Percentiles rank a stretch among this genome's conserved stretches.
Evolutionary conservation across 2,329 filamentous ascomycete genomes (phyloP).

Genomic region (Xylariaceae sp.): DNA sequence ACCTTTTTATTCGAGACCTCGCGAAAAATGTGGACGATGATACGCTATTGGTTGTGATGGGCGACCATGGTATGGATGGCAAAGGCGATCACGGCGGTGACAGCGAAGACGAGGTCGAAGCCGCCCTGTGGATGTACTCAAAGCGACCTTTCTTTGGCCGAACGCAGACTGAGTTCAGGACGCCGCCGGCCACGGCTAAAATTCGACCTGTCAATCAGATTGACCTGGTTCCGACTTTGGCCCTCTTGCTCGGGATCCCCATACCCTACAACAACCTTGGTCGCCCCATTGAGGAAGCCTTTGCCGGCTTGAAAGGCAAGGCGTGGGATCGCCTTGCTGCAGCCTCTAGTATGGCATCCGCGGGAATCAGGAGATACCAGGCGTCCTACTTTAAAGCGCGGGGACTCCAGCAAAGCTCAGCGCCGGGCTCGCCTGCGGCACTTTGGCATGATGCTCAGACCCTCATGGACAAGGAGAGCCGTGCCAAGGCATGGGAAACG

Average conservation of each 20-base stretch:
- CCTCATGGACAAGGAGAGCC: conserved; percentile 27
- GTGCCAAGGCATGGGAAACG: conserved; percentile 30
- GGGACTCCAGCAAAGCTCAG: conserved; percentile 55
- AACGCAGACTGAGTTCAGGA: conserved; percentile 49
- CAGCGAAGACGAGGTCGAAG: conserved; percentile 91
- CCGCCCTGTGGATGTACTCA: conserved; percentile 97
- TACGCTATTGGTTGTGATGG: conserved; percentile 90
- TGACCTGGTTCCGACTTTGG: conserved; percentile 86
- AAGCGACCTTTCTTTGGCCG: conserved; percentile 80
- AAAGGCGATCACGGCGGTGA: conserved; percentile 99
- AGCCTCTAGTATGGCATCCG: conserved; percentile 69
- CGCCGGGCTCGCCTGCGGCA: conserved; percentile 43
- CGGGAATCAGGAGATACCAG: conserved; percentile 86
- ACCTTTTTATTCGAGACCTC: conserved; percentile 66
- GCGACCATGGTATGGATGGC: conserved; percentile 97
- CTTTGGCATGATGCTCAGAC: conserved; percentile 51
- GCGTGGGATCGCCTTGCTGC: conserved; percentile 71
- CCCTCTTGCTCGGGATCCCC: conserved; percentile 79
- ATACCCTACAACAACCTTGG: conserved; percentile 96
- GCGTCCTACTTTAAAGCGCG: conserved; percentile 69
- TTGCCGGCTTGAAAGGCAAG: conserved; percentile 60
- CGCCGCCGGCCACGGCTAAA: conserved; percentile 65
- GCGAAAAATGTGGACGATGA: conserved; percentile 69
- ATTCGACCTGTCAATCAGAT: conserved; percentile 75
- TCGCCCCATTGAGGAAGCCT: conserved; percentile 87